Base-by-base conservation (phyloP, 257 asterid species). In the Plantago major region DNA sequence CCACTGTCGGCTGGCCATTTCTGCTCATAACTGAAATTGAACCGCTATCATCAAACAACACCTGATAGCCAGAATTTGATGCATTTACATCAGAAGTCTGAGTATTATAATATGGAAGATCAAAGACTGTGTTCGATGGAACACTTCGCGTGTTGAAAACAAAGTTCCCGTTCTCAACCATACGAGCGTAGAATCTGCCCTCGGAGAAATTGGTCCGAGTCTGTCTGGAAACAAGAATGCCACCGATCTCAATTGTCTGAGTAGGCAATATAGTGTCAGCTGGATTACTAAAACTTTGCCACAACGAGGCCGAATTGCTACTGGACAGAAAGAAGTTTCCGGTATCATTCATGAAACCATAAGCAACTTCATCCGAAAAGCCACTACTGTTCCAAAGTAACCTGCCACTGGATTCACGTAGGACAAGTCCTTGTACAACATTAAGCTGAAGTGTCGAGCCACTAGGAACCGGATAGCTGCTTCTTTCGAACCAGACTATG, bases 211-310 rank as follows among this genome's bases (percentile, higher is more conserved):
- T 71, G 2, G 65, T 55, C 13, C 50, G 74, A 0, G 76, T 61
- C 11, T 33, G 53, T 54, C 63, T 59, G 13, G 82, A 78, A 55
- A 63, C 10, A 11, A 78, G 79, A 38, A 3, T 7, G 33, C 60
- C 68, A 51, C 10, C 10, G 5, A n/a, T 64, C 57, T 73, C 74
- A 4, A 73, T 46, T 0, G 59, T 55, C 46, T 77, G 82, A 26
- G 74, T 71, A 19, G 79, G 82, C 62, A 78, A 15, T 22, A 78
- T 55, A 0, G 79, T 77, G 55, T 77, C 77, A 4, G 79, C 4
- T 8, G 77, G 80, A 48, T 69, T 3, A 5, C 54, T 11, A 12
- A 88, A 85, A 55, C 83, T 88, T 40, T 81, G 75, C 94, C 96
- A 88, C 16, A 84, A 9, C 62, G 55, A 0, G 3, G 55, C 4